A percentile compares a stretch with the other conserved stretches of the same genome.
Conservation (phyloP, 1,139 yeast species). For the Saccharomyces pastorianus region DNA sequence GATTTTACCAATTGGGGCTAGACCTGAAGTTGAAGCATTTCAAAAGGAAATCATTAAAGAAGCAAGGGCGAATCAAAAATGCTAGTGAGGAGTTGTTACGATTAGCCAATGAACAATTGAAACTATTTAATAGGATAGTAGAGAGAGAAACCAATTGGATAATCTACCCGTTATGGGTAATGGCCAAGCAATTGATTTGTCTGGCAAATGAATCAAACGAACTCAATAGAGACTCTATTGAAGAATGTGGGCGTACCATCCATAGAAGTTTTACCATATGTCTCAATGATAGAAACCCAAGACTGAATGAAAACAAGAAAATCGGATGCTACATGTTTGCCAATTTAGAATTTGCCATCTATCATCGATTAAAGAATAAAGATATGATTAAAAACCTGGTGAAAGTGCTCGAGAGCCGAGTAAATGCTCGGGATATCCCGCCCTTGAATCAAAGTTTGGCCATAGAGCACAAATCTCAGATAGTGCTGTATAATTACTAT, state of each 20-base stretch:
- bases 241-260: constrained; percentile 51
- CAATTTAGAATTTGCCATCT: constrained; percentile 62
- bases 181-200: constrained; percentile 43
- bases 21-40: not conserved
- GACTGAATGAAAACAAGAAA: constrained; percentile 44
- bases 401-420: constrained; percentile 47
- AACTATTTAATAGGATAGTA: constrained; percentile 50
- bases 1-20: not conserved
- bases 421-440: constrained; percentile 38
- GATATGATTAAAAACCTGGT: constrained; percentile 75
- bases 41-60: constrained; percentile 1
- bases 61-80: constrained; percentile 4
- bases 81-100: constrained; percentile 3
- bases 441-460: constrained; percentile 26
- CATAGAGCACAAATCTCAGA: constrained; percentile 12
- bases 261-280: constrained; percentile 73
- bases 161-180: constrained; percentile 47
- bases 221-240: constrained; percentile 32
- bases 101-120: constrained; percentile 25
- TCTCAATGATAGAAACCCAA: constrained; percentile 65
- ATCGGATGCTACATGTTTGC: constrained; percentile 68
- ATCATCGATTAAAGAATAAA: constrained; percentile 58
- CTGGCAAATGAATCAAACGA: constrained; percentile 25
- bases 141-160: constrained; percentile 63
- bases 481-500: constrained; percentile 23